phyloP scores from a whole-genome alignment of 2,329 filamentous ascomycete species.

The Neofusicoccum ribis region DNA sequence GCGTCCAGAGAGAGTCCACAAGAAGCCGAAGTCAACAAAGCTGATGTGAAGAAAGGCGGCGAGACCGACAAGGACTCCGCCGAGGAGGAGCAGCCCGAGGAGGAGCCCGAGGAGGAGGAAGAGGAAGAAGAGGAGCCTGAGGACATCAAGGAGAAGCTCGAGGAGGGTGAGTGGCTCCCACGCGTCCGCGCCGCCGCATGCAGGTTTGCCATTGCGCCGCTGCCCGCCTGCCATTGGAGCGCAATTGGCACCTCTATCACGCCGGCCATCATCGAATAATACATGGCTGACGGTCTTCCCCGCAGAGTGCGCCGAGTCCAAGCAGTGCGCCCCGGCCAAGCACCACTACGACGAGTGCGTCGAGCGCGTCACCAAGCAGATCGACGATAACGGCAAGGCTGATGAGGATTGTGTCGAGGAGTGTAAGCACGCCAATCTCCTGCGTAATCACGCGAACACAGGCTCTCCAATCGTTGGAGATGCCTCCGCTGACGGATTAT shows the following conservation, averaged over 20 bases:
- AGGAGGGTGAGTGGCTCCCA: constrained; percentile 75
- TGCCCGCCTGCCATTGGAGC: background rate
- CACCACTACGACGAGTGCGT: constrained; percentile 99
- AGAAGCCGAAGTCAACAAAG: constrained; percentile 27
- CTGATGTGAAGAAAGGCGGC: constrained; percentile 35
- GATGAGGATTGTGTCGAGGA: constrained; percentile 98
- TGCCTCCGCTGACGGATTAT: constrained; percentile 9
- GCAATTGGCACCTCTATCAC: background rate
- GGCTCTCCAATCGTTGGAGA: background rate
- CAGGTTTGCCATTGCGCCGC: background rate
- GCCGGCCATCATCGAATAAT: background rate
- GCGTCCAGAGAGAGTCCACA: constrained; percentile 45
- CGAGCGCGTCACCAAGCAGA: constrained; percentile 76
- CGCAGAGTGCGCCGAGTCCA: constrained; percentile 85
- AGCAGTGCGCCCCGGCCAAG: constrained; percentile 83
- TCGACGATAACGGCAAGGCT: constrained; percentile 70
- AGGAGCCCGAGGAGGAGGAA: constrained; percentile 70
- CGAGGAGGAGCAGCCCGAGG: constrained; percentile 58
- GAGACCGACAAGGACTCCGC: constrained; percentile 48
- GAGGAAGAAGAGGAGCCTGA: constrained; percentile 79
- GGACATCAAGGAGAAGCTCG: constrained; percentile 83
- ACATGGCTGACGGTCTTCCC: background rate
- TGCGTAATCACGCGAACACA: background rate
- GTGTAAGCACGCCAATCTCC: constrained; percentile 66
- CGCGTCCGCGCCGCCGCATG: background rate